Percentiles rank a stretch among this genome's conserved stretches.
These are phyloP conservation scores for Begonia peltatifolia DNA, from an alignment of 306 rosid species.

Conservation along the genomic window DNA sequence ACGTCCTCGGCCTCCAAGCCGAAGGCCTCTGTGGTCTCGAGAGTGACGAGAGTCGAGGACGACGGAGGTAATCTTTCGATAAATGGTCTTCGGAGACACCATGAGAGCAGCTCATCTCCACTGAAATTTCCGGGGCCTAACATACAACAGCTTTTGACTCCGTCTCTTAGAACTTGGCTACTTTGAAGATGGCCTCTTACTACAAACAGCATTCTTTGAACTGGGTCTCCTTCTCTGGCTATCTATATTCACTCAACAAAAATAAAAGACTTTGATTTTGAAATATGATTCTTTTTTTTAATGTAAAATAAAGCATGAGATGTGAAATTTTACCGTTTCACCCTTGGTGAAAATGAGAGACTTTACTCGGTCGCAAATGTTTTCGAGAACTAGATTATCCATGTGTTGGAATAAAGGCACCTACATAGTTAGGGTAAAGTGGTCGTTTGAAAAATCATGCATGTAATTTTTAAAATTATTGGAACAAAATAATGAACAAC, in stretches of 20 bases:
- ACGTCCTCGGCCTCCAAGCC: conserved; percentile 75
- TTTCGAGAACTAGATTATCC: conserved; percentile 84
- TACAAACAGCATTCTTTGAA: conserved; percentile 81
- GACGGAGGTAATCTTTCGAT: conserved; percentile 69
- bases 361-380: conserved; percentile 90
- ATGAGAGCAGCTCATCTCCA: conserved; percentile 83
- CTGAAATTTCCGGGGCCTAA: conserved; percentile 92
- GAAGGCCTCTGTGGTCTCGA: conserved; percentile 77
- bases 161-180: conserved; percentile 76
- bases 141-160: conserved; percentile 83
- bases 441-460: too few relatives aligned
- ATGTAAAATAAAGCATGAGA: background rate
- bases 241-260: conserved; percentile 21
- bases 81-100: conserved; percentile 79
- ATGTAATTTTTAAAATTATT: too few relatives aligned
- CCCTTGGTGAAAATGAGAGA: conserved; percentile 87
- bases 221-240: conserved; percentile 82
- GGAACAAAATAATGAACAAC: too few relatives aligned
- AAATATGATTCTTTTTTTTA: background rate
- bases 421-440: conserved; percentile 12
- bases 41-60: conserved; percentile 54
- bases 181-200: conserved; percentile 93
- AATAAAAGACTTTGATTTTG: background rate
- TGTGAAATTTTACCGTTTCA: conserved; percentile 53
- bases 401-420: conserved; percentile 86